Percentiles rank a stretch among this genome's conserved stretches.
Evolutionary conservation across 75 land plant genomes (phyloP).

Genomic region (Cupressus sempervirens): DNA sequence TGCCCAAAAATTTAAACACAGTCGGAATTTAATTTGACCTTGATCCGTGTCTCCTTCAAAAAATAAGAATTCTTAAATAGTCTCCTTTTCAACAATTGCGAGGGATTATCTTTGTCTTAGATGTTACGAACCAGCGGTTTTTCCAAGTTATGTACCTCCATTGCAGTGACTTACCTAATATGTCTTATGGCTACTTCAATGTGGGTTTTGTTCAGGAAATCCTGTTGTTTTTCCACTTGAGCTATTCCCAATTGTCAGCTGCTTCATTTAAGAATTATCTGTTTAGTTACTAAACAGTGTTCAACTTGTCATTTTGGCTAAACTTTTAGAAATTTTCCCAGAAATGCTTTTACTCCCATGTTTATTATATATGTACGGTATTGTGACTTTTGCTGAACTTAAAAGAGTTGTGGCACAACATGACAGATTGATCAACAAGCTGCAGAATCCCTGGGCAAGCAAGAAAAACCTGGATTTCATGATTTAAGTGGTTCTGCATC

Average conservation of each 20-base stretch:
- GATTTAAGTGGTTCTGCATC: neutral
- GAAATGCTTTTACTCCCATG: neutral
- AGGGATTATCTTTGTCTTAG: neutral
- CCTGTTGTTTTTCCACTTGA: neutral
- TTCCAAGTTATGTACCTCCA: neutral
- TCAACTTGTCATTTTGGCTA: neutral
- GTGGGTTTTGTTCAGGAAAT: neutral
- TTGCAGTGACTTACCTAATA: neutral
- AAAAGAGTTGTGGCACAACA: neutral
- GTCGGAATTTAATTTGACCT: neutral
- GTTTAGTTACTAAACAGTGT: neutral
- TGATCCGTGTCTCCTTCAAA: neutral
- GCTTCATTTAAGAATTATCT: neutral
- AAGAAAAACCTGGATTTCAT: constrained; percentile 22
- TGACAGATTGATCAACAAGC: constrained; percentile 93
- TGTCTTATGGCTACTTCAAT: neutral
- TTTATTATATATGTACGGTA: neutral
- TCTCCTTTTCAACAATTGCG: neutral
- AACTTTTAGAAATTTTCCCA: neutral
- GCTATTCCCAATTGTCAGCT: neutral
- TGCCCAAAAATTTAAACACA: neutral
- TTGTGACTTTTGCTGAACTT: constrained; percentile 1
- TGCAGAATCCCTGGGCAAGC: constrained; percentile 70
- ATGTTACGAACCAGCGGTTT: neutral
- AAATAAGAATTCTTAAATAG: neutral